Evolutionary conservation across 805 yeast species (phyloP).

Genomic region (Zygotorulaspora florentina): DNA sequence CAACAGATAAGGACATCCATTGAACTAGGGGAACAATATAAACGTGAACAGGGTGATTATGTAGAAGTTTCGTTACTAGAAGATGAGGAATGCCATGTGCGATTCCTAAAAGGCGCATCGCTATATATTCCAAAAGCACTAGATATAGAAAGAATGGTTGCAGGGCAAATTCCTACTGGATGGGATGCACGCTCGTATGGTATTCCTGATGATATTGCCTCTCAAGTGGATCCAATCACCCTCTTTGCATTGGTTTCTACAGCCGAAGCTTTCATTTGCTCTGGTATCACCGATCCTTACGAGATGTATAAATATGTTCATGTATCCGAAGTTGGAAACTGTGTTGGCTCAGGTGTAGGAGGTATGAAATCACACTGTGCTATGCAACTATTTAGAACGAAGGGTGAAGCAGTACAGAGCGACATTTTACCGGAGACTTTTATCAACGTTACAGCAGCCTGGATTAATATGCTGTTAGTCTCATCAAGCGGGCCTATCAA

Average conservation of each 20-base stretch:
- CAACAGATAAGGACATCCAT: conserved; percentile 79
- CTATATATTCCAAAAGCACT: conserved; percentile 65
- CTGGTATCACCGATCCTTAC: conserved; percentile 88
- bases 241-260: conserved; percentile 77
- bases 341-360: conserved; percentile 93
- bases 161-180: conserved; percentile 76
- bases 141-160: conserved; percentile 27
- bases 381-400: conserved; percentile 77
- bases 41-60: conserved; percentile 72
- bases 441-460: conserved; percentile 87
- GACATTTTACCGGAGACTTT: conserved; percentile 88
- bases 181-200: conserved; percentile 84
- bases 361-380: conserved; percentile 83
- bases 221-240: conserved; percentile 84
- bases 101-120: conserved; percentile 74
- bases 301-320: conserved; percentile 90
- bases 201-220: conserved; percentile 70
- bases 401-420: conserved; percentile 77
- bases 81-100: conserved; percentile 75
- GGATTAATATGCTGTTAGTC: conserved; percentile 86
- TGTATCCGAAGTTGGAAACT: conserved; percentile 87
- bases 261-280: conserved; percentile 72
- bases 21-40: conserved; percentile 78
- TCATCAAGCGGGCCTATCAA: conserved; percentile 88
- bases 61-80: conserved; percentile 71